Conservation (phyloP, 768 basidiomycete species). For the Gautieria morchelliformis region DNA sequence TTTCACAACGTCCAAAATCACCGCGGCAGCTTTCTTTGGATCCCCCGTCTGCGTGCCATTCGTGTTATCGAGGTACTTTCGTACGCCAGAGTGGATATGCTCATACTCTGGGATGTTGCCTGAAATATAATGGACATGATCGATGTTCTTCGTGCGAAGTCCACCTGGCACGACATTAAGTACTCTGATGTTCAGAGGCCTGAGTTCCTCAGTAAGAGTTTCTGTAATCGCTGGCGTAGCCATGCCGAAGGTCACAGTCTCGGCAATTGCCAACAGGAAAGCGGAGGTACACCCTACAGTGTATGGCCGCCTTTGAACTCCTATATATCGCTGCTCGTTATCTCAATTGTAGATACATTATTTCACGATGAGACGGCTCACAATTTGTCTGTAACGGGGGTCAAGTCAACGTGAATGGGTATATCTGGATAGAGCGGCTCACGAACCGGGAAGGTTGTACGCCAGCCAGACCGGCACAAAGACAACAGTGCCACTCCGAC, state of each 20-base stretch:
- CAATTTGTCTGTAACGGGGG: not conserved
- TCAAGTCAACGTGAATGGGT: too few relatives aligned
- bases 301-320: not conserved
- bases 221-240: not conserved
- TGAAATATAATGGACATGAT: constrained; percentile 17
- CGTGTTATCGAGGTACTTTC: not conserved
- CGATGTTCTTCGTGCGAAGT: constrained; percentile 10
- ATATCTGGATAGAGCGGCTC: not conserved
- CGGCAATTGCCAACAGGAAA: not conserved
- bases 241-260: not conserved
- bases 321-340: not conserved
- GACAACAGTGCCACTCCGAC: constrained; percentile 35
- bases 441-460: constrained; percentile 11
- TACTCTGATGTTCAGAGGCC: not conserved
- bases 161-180: constrained; percentile 10
- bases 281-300: not conserved
- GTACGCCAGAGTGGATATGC: not conserved
- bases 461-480: constrained; percentile 46
- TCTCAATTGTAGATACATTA: not conserved
- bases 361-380: not conserved
- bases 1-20: constrained; percentile 25
- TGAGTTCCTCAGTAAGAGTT: not conserved
- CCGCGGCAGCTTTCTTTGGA: constrained; percentile 22
- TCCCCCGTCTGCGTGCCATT: constrained; percentile 19
- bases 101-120: not conserved